Evolutionary conservation across 352 stramenopile genomes (phyloP).

Genomic region (Pythium myriotylum): DNA sequence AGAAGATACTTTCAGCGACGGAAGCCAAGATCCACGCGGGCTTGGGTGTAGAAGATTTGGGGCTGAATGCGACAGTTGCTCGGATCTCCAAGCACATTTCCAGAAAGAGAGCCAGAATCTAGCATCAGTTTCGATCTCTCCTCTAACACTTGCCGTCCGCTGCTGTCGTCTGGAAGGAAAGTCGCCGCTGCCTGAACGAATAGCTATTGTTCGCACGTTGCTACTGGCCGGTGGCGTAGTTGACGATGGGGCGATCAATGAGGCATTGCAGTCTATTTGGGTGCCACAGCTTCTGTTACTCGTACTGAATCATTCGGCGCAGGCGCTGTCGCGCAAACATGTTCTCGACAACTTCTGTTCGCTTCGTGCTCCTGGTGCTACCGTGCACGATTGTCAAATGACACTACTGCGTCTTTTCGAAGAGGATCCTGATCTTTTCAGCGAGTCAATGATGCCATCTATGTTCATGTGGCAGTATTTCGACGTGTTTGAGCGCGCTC

Average conservation of each 20-base stretch:
- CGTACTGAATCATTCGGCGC: not conserved
- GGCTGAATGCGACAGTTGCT: slow-evolving; percentile 25
- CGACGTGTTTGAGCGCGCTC: not conserved
- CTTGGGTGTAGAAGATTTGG: slow-evolving; percentile 36
- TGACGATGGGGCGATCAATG: slow-evolving; percentile 7
- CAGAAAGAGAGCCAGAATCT: not conserved
- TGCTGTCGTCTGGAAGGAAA: not conserved
- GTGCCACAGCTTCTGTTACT: not conserved
- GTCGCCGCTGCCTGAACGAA: not conserved
- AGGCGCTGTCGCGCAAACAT: not conserved
- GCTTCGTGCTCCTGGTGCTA: too few relatives aligned
- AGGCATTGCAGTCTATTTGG: not conserved
- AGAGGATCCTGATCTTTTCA: not conserved
- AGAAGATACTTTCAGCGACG: too few relatives aligned
- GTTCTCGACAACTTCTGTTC: slow-evolving; percentile 5
- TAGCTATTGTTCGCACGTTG: slow-evolving; percentile 27
- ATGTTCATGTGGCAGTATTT: slow-evolving; percentile 10
- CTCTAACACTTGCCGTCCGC: slow-evolving; percentile 41
- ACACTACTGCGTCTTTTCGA: not conserved
- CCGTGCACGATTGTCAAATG: not conserved
- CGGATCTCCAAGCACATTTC: too few relatives aligned
- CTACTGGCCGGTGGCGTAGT: slow-evolving; percentile 4
- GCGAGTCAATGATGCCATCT: not conserved
- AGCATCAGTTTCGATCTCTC: slow-evolving; percentile 7
- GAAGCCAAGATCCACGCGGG: slow-evolving; percentile 1